Evolutionary conservation across 371 early-diverging fungal genomes (phyloP).

Genomic region (Actinomortierella ambigua): DNA sequence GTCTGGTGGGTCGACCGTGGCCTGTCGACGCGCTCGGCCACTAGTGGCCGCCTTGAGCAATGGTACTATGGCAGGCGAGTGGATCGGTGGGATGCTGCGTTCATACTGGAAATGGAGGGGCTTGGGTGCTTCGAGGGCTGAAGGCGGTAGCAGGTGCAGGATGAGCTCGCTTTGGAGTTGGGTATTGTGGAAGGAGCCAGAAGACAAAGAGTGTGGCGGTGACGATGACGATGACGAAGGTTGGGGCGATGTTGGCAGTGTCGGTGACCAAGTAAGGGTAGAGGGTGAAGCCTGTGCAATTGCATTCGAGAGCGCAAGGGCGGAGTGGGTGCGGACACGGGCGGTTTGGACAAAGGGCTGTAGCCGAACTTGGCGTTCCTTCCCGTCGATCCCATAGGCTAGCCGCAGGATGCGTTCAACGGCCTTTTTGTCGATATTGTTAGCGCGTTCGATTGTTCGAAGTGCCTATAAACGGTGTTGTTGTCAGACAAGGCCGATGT

Average conservation of each 20-base stretch:
- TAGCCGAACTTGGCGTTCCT: conserved; percentile 24
- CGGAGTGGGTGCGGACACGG: conserved; percentile 15
- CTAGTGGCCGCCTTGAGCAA: conserved; percentile 7
- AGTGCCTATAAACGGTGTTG: conserved; percentile 23
- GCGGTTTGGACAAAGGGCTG: conserved; percentile 31
- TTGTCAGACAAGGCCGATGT: background rate
- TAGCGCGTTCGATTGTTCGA: conserved; percentile 34
- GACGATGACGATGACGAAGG: background rate
- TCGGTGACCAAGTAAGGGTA: background rate
- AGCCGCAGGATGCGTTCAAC: conserved; percentile 24
- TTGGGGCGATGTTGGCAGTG: background rate
- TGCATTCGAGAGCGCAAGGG: conserved; percentile 13
- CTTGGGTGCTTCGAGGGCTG: conserved; percentile 1
- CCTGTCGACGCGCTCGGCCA: conserved; percentile 6
- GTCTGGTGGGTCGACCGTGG: conserved; percentile 5
- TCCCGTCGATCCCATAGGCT: conserved; percentile 29
- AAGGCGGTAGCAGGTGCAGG: background rate
- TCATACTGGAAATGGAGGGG: conserved; percentile 19
- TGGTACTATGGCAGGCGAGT: conserved; percentile 7
- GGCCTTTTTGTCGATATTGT: conserved; percentile 34
- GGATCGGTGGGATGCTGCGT: conserved; percentile 31
- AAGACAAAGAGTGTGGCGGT: background rate
- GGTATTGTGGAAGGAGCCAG: background rate
- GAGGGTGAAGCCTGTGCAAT: conserved; percentile 9
- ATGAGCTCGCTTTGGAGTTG: background rate